Base-by-base conservation (phyloP, 441 rosid species). In the Adansonia gregorii region DNA sequence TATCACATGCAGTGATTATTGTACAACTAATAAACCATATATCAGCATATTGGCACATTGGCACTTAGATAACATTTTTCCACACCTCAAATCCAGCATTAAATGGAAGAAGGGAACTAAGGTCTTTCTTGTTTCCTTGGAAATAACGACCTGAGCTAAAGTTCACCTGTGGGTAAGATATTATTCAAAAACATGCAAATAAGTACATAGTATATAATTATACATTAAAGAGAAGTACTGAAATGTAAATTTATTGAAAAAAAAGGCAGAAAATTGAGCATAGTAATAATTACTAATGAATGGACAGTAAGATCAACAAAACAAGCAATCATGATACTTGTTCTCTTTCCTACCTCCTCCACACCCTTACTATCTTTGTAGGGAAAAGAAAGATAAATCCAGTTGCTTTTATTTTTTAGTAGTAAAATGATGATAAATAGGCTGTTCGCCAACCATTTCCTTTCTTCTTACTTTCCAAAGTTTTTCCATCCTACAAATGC, bases 61-160 rank as follows among this genome's bases (percentile, higher is more conserved):
- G 75, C 63, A 72, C 55, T 35, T 72, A 63, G 27, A 74, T 49
- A 71, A 75, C 15, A 64, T 45, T 41, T 66, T 45, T 70, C 43
- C 15, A 0, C 79, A 96, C 99, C 98, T 96, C 99, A 85, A 96
- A 96, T 74, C 98, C 99, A 75, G 97, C 94, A 88, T 94, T 97
- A 78, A 96, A 89, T 15, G 99, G 99, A 82, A 94, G 97, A 79
- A 55, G 90, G 20, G 97, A 87, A 43, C 31, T 74, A 48, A 81
- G 22, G 67, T 84, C 84, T 39, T 75, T 83, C 54, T 59, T 70
- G 49, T 79, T 82, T 12, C 95, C 97, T 39, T 77, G 55, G 72
- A 95, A 95, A 87, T 94, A 96, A 80, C 93, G 92, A 65, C 99
- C 99, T 60, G 99, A 91, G 88, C 99, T 96, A 87, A 91, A 94